These are phyloP conservation scores for Flaveria sonorensis DNA, from an alignment of 129 eudicot genomes.

Conservation along the genomic window DNA sequence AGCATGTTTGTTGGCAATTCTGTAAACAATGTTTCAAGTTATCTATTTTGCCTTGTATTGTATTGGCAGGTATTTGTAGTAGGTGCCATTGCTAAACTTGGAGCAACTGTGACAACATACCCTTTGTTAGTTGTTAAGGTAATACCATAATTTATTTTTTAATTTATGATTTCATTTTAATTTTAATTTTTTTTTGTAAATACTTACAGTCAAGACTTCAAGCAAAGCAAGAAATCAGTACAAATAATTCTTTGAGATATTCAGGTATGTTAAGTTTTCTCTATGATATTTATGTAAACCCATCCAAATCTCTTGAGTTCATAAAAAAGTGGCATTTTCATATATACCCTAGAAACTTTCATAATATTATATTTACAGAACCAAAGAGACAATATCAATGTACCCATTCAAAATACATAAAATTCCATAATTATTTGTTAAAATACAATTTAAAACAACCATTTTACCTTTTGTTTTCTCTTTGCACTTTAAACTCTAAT, in stretches of 20 bases:
- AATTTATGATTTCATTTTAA: slow-evolving; percentile 13
- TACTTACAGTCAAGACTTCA: slow-evolving; percentile 92
- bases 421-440: background rate
- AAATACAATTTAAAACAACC: background rate
- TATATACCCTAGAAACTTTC: background rate
- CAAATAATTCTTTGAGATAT: slow-evolving; percentile 69
- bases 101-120: slow-evolving; percentile 89
- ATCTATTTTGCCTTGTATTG: slow-evolving; percentile 1
- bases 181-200: slow-evolving; percentile 11
- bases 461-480: background rate
- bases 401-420: background rate
- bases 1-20: slow-evolving; percentile 11
- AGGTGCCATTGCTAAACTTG: slow-evolving; percentile 93
- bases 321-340: background rate
- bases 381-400: background rate
- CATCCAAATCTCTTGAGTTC: background rate
- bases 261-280: slow-evolving; percentile 57
- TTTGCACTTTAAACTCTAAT: background rate
- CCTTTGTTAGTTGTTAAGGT: slow-evolving; percentile 96
- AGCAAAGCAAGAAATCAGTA: slow-evolving; percentile 96
- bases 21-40: slow-evolving; percentile 17
- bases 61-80: slow-evolving; percentile 61
- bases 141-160: slow-evolving; percentile 26
- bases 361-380: background rate
- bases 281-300: slow-evolving; percentile 1